Conservation (phyloP, 2,329 filamentous ascomycete species). For the Colletotrichum coccodes region DNA sequence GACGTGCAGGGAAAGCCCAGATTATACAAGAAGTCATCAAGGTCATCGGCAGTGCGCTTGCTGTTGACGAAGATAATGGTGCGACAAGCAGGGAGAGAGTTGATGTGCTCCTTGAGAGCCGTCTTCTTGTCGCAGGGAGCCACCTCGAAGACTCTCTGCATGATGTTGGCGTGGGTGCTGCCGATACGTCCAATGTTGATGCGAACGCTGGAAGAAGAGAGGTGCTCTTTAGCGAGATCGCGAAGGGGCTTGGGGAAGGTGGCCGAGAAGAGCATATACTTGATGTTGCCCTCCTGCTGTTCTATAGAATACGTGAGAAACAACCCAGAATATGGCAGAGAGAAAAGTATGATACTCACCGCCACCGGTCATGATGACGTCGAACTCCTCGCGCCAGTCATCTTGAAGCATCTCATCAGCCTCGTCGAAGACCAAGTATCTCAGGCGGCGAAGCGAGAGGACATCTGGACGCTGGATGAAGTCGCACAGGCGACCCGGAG, state of each 20-base stretch:
- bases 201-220: constrained; percentile 78
- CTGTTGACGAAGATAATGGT: constrained; percentile 93
- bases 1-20: constrained; percentile 83
- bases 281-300: constrained; percentile 76
- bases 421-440: constrained; percentile 88
- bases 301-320: constrained; percentile 58
- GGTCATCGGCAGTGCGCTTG: constrained; percentile 79
- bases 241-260: constrained; percentile 89
- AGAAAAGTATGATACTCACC: constrained; percentile 65
- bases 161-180: constrained; percentile 83
- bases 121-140: constrained; percentile 75
- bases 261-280: constrained; percentile 89
- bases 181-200: constrained; percentile 90
- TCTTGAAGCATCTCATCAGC: constrained; percentile 89
- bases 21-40: constrained; percentile 92
- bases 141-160: constrained; percentile 77
- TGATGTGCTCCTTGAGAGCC: constrained; percentile 77
- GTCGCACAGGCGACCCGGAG: constrained; percentile 86
- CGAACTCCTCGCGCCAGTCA: constrained; percentile 83
- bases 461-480: constrained; percentile 79
- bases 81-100: constrained; percentile 75
- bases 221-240: constrained; percentile 79
- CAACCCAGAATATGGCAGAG: not conserved
- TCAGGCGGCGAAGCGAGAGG: constrained; percentile 79
- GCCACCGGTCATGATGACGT: constrained; percentile 80